These are phyloP conservation scores for Mycena chlorophos DNA, from an alignment of 768 basidiomycete species.

Conservation along the genomic window DNA sequence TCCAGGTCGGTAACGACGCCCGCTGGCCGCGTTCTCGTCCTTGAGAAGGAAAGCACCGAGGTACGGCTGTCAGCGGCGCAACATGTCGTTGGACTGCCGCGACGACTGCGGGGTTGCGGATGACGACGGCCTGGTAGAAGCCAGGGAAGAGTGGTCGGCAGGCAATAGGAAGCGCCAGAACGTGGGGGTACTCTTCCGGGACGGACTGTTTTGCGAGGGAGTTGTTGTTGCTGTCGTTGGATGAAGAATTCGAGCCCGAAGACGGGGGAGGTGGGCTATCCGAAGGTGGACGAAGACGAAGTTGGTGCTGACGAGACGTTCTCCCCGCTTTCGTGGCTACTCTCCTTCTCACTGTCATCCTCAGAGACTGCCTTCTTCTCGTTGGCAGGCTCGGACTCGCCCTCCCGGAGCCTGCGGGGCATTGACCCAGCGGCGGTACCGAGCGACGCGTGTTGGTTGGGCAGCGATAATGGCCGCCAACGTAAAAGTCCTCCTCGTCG, in stretches of 20 bases:
- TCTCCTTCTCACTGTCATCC: constrained; percentile 9
- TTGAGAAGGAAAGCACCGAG: constrained; percentile 95
- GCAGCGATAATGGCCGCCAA: constrained; percentile 25
- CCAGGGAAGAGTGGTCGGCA: constrained; percentile 94
- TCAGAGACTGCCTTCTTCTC: constrained; percentile 13
- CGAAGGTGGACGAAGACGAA: constrained; percentile 32
- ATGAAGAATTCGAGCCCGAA: too few species aligned
- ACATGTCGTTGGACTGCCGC: constrained; percentile 94
- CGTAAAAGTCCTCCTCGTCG: constrained; percentile 30
- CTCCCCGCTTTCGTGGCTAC: constrained; percentile 25
- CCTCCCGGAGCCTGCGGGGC: constrained; percentile 31
- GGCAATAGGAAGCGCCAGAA: constrained; percentile 92
- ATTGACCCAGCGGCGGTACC: constrained; percentile 41
- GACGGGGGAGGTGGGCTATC: too few species aligned
- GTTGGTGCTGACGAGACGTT: constrained; percentile 34
- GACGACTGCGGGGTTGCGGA: constrained; percentile 88
- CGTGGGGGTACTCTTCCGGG: constrained; percentile 93
- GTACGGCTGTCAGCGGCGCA: constrained; percentile 95
- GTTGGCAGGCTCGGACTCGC: constrained; percentile 7
- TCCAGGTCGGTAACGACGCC: constrained; percentile 86
- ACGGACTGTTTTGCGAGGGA: constrained; percentile 85
- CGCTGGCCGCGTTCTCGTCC: constrained; percentile 89
- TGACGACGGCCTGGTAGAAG: constrained; percentile 97
- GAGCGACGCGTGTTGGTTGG: constrained; percentile 32
- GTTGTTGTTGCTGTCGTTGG: too few species aligned